Evolutionary conservation across 164 flowering plant species (phyloP), one percentile per base, ranked within the genome.

Genomic region (Kalanchoe fedtschenkoi): DNA sequence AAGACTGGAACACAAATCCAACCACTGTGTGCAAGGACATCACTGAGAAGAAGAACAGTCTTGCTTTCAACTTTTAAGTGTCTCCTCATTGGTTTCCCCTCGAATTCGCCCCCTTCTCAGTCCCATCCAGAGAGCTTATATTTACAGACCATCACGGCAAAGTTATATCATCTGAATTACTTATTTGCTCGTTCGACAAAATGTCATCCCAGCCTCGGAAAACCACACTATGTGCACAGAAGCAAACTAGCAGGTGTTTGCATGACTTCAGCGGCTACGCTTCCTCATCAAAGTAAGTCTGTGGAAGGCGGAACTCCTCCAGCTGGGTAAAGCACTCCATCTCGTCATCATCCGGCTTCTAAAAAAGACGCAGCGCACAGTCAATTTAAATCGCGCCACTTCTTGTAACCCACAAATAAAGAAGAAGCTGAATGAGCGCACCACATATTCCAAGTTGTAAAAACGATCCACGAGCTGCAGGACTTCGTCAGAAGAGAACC

Each of bases 361-460:
- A 83, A 64, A 75, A 72, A 30, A 58, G 22, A 46, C 39, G 22
- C 42, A 14, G 1, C 37, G 8, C 24, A 21, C 0, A 24, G 5
- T 6, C 24, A 30, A 17, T 6, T 29, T 22, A 7, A 30, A 51
- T 13, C n/a, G 32, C 14, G 15, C 2, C 26, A 65, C 16, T 32
- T 29, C 42, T 65, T 21, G 15, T 7, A 58, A 21, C 13, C 34
- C 42, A 33, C 24, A 33, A 33, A 58, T 7, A 22, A 34, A 58
- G 34, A n/a, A n/a, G n/a, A n/a, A n/a, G n/a, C n/a, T 34, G 5
- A 5, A 2, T 14, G 30, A 33, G 28, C 38, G 3, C 84, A 93
- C 99, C 96, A 93, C 81, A 88, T 85, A 79, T 68, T 90, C 97
- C 59, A 93, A 70, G 80, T 93, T 88, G 78, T 82, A 93, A 78